Evolutionary conservation across 106 monocot species (phyloP).

Genomic region (Platanthera zijinensis): DNA sequence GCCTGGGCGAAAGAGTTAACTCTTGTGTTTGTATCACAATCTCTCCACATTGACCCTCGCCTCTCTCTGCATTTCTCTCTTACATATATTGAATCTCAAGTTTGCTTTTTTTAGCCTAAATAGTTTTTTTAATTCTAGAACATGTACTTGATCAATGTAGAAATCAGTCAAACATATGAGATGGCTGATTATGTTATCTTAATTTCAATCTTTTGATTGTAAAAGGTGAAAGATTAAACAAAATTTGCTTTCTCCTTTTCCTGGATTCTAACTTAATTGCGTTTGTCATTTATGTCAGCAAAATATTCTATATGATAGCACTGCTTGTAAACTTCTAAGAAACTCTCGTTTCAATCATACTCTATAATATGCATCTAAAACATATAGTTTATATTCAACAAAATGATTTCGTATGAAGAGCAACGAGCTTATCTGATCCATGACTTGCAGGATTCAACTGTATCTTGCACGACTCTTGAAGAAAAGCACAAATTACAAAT

Average conservation of each 20-base stretch:
- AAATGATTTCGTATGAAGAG: background rate
- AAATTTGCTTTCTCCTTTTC: background rate
- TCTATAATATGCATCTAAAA: background rate
- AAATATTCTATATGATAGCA: background rate
- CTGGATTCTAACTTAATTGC: background rate
- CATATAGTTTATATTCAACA: background rate
- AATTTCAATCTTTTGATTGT: background rate
- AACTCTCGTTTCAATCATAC: background rate
- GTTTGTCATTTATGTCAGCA: background rate
- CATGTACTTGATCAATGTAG: background rate
- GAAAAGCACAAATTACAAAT: conserved; percentile 28
- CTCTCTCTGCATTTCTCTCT: background rate
- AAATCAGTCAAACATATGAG: background rate
- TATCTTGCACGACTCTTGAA: conserved; percentile 17
- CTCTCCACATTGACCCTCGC: no score
- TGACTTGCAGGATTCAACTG: conserved; percentile 20
- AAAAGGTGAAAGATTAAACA: background rate
- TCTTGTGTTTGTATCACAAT: no score
- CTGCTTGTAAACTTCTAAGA: background rate
- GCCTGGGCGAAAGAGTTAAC: no score
- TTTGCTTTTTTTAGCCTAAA: background rate
- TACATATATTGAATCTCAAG: background rate
- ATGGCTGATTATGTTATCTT: background rate
- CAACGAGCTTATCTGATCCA: background rate
- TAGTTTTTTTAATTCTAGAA: background rate